phyloP scores from a whole-genome alignment of 768 basidiomycete species.

The Boletus sensibilis region DNA sequence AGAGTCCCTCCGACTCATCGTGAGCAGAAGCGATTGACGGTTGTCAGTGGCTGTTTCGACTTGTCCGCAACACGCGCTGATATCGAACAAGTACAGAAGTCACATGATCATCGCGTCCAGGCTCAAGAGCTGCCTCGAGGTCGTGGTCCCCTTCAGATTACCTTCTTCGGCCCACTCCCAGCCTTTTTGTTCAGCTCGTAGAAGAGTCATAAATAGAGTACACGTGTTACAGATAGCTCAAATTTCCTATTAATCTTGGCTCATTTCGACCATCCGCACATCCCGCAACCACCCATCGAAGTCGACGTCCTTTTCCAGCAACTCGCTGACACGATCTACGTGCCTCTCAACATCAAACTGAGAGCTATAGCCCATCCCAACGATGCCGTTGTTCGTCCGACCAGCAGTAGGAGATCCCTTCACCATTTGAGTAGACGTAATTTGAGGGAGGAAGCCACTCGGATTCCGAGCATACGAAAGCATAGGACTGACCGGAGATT shows the following conservation, averaged over 20 bases:
- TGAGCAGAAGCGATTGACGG: constrained; percentile 19
- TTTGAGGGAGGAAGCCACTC: constrained; percentile 36
- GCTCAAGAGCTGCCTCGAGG: constrained; percentile 26
- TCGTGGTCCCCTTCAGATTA: constrained; percentile 26
- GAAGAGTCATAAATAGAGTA: constrained; percentile 19
- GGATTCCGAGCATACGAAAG: constrained; percentile 37
- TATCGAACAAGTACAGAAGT: constrained; percentile 32
- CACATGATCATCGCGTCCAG: constrained; percentile 31
- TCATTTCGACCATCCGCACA: constrained; percentile 33
- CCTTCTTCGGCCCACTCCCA: constrained; percentile 19
- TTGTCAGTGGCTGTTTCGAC: constrained; percentile 23
- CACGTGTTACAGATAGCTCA: constrained; percentile 14
- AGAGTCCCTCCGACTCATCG: constrained; percentile 37
- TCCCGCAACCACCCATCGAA: constrained; percentile 53
- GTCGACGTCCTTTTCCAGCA: constrained; percentile 59
- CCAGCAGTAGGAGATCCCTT: constrained; percentile 12
- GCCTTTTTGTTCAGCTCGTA: constrained; percentile 11
- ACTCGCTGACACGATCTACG: constrained; percentile 50
- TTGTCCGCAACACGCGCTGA: constrained; percentile 32
- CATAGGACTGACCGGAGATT: constrained; percentile 36
- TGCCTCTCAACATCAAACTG: constrained; percentile 59
- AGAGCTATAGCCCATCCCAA: constrained; percentile 51
- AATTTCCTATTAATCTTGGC: constrained; percentile 15
- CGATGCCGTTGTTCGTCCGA: constrained; percentile 26
- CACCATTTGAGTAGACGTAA: constrained; percentile 38